Conservation (phyloP, 176 grass and related monocot genomes). For the Avena insularis region DNA sequence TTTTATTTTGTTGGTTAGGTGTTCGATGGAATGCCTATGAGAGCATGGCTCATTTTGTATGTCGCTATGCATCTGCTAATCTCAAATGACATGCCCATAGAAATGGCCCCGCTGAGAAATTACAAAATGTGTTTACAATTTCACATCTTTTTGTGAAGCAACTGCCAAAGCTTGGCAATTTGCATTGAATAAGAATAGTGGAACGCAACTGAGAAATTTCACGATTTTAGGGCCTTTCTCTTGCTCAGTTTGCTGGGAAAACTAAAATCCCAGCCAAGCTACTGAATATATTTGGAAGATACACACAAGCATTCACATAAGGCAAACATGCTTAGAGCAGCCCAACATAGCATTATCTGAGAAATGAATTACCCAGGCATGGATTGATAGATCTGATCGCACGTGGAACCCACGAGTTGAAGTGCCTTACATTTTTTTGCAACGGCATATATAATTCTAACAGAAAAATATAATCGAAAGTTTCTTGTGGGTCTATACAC, state of each 20-base stretch:
- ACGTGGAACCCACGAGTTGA: neutral
- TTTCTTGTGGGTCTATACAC: neutral
- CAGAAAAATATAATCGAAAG: conserved; percentile 10
- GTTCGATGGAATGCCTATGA: too few species aligned
- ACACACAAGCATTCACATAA: neutral
- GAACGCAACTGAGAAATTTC: neutral
- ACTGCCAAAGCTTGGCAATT: neutral
- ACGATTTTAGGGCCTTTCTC: neutral
- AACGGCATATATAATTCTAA: neutral
- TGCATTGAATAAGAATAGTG: neutral
- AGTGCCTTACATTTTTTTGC: neutral
- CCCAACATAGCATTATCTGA: neutral
- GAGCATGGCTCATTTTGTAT: neutral
- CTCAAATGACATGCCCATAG: neutral
- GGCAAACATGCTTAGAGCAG: neutral
- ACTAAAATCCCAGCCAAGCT: neutral
- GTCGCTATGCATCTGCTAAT: neutral
- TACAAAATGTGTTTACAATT: neutral
- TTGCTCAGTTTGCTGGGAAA: neutral
- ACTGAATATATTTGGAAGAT: too few species aligned
- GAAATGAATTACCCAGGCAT: neutral
- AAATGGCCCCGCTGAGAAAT: neutral
- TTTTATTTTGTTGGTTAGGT: too few species aligned
- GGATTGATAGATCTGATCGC: neutral
- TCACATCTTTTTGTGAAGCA: neutral